Evolutionary conservation across 257 asterid species (phyloP), one percentile per base, ranked within the genome.

Genomic region (Solanum megistacrolobum): DNA sequence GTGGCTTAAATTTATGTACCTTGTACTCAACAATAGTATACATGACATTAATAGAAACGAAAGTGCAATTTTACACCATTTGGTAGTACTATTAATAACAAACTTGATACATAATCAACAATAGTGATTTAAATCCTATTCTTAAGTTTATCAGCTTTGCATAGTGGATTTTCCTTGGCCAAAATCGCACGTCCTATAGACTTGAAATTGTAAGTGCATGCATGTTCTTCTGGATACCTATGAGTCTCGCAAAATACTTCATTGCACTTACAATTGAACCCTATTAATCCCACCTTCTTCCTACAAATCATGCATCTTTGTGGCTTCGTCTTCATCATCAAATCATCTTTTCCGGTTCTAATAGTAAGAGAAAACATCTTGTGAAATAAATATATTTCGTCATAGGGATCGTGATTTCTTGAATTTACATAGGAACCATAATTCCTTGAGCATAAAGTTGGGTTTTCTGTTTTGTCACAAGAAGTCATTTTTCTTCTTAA

Each of bases 211-310:
- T 83, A 60, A 0, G 1, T 3, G 86, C 95, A 93, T 2, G 73
- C 25, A 87, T 92, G 95, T 7, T 16, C 65, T 52, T 92, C 93
- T 2, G 93, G 91, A 8, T 84, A 72, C 12, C 93, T 76, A 62
- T 91, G 95, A 36, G 1, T 6, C 35, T 87, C 81, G 7, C 93
- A 92, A 89, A 92, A 48, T 14, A 18, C 31, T 7, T 38, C 84
- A 0, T 90, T 90, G 9, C 93, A 91, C 12, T 87, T 84, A 60
- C 94, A 93, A 2, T 4, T 52, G 18, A 90, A 91, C 35, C 93
- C 88, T 74, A 86, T 10, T 4, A 90, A 1, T 8, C 91, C 87
- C 21, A 90, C 29, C 31, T 88, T 93, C 25, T 86, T 92, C 2
- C 29, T 89, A 84, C 95, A 91, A 79, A 21, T 6, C 18, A 65